Percentiles rank a stretch among this genome's conserved stretches.
These are phyloP conservation scores for Coprinellus micaceus DNA, from an alignment of 768 basidiomycete species.

Conservation along the genomic window DNA sequence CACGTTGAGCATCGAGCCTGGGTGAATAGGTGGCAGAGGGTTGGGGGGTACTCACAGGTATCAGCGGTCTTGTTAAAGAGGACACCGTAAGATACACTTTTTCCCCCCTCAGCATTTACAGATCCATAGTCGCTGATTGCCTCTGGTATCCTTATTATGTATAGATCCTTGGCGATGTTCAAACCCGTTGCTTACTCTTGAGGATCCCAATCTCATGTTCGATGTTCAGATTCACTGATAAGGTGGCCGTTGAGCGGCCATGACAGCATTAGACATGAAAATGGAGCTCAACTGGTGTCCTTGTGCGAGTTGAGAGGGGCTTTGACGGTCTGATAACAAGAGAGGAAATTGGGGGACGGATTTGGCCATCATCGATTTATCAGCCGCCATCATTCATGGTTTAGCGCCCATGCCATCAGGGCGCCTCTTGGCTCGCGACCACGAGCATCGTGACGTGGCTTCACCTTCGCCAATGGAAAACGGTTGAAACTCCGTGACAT, in stretches of 20 bases:
- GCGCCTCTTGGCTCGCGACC: not conserved
- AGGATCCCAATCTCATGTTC: conserved; percentile 35
- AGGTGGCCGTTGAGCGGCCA: too few relatives aligned
- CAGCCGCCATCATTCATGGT: not conserved
- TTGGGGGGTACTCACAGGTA: conserved; percentile 29
- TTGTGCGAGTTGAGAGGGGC: not conserved
- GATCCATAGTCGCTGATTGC: conserved; percentile 43
- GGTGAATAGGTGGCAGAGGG: too few relatives aligned
- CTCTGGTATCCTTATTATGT: conserved; percentile 16
- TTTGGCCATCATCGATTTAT: not conserved
- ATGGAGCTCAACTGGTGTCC: not conserved
- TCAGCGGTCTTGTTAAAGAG: conserved; percentile 47
- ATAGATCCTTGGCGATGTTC: not conserved
- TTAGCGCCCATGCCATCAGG: not conserved
- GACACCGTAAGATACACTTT: conserved; percentile 38
- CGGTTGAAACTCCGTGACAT: too few relatives aligned
- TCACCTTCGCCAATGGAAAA: too few relatives aligned
- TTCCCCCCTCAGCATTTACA: conserved; percentile 34
- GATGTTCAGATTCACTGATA: conserved; percentile 22
- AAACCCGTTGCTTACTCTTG: conserved; percentile 21
- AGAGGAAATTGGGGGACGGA: not conserved
- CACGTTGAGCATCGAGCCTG: not conserved
- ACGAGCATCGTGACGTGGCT: not conserved
- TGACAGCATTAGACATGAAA: not conserved
- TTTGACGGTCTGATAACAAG: not conserved